Evolutionary conservation across 2,329 filamentous ascomycete genomes (phyloP).

Genomic region (Colletotrichum sp.): DNA sequence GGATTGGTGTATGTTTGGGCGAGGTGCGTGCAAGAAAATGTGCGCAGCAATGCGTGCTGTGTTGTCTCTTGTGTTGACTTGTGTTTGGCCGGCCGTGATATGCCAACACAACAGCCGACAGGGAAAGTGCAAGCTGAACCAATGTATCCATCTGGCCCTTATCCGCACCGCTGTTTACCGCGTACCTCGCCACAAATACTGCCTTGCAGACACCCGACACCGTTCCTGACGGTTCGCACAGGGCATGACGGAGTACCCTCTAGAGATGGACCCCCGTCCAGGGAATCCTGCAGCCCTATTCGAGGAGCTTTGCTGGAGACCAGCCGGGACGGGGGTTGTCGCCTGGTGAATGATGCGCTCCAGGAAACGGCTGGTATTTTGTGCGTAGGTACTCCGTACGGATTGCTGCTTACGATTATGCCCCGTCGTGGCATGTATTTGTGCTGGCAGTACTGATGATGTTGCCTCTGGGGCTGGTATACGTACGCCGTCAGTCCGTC

Average conservation of each 20-base stretch:
- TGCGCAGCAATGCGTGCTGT: not conserved
- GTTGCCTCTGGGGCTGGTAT: not conserved
- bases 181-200: not conserved
- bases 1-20: constrained; percentile 10
- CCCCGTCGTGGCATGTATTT: not conserved
- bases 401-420: not conserved
- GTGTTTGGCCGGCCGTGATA: constrained; percentile 9
- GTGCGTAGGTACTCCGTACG: not conserved
- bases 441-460: not conserved
- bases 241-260: constrained; percentile 3
- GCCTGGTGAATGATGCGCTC: constrained; percentile 17
- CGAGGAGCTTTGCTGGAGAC: not conserved
- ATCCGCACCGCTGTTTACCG: not conserved
- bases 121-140: not conserved
- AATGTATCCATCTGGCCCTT: not conserved
- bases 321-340: constrained; percentile 1
- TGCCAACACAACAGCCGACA: constrained; percentile 13
- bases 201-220: not conserved
- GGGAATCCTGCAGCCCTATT: constrained; percentile 20
- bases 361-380: constrained; percentile 3
- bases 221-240: constrained; percentile 17
- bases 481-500: not conserved
- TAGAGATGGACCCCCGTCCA: not conserved
- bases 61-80: constrained; percentile 5
- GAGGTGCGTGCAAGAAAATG: constrained; percentile 16